These are phyloP conservation scores for Craspedostauros australis DNA, from an alignment of 108 stramenopile species.

Conservation along the genomic window DNA sequence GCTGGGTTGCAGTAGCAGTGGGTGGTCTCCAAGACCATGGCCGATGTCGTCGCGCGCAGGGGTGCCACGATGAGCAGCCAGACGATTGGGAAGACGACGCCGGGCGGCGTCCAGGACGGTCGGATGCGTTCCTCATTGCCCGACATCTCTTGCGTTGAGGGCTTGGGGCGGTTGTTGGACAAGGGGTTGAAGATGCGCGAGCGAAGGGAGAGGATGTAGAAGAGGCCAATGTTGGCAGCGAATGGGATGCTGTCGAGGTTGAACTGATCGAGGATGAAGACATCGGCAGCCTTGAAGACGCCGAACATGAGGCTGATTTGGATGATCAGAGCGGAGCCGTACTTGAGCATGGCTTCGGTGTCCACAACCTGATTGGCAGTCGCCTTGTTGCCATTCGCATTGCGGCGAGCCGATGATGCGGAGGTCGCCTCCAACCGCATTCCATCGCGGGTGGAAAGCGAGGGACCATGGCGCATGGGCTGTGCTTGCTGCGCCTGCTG, in stretches of 20 bases:
- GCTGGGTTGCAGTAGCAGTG: conserved; percentile 28
- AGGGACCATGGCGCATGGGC: no score
- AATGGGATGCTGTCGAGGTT: conserved; percentile 17
- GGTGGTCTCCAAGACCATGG: conserved; percentile 46
- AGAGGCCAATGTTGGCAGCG: conserved; percentile 20
- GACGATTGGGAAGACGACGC: conserved; percentile 88
- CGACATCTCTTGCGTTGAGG: conserved; percentile 13
- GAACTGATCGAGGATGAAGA: not conserved
- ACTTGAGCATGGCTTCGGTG: conserved; percentile 32
- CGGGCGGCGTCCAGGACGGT: conserved; percentile 87
- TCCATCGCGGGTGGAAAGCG: no score
- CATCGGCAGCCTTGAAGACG: conserved; percentile 30
- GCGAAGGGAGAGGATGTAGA: conserved; percentile 39
- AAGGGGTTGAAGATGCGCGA: conserved; percentile 53
- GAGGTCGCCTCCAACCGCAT: no score
- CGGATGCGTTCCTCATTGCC: conserved; percentile 36
- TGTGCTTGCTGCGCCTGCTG: no score
- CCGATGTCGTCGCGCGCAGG: conserved; percentile 66
- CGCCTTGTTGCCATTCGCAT: not conserved
- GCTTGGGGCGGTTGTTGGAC: conserved; percentile 36
- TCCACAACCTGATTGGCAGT: conserved; percentile 13
- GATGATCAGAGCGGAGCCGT: conserved; percentile 24
- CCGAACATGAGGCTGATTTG: conserved; percentile 34
- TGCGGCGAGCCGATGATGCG: not conserved
- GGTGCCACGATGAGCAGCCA: conserved; percentile 87